Base-by-base conservation (phyloP, 441 rosid genomes). In the Corymbia calophylla region DNA sequence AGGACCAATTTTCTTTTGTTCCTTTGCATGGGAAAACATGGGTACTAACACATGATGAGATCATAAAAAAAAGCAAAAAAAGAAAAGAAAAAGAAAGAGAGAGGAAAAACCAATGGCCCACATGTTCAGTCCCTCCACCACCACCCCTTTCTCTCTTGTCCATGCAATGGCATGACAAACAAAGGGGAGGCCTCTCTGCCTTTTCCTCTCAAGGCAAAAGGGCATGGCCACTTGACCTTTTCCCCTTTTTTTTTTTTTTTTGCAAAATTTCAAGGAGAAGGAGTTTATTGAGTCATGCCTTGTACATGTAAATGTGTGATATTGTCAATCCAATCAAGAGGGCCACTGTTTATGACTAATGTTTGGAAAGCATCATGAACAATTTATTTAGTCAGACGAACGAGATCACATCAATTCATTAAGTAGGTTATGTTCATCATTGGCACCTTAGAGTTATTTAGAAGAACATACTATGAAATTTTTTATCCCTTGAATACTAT, bases 401-500 rank as follows among this genome's bases (percentile, higher is more conserved):
- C 5, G 5, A 64, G 21, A 64, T 2, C 73, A 64, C 73, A 7
- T 16, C 35, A 31, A 31, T 31, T 66, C 13, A 0, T 66, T 44
- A 44, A 39, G 10, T 2, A 23, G n/a, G 49, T 44, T 7, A 0
- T 23, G 3, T 47, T 23, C 18, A 0, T 44, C 23, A 25, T 39
- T 77, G 10, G 6, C 7, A 27, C 1, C 9, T 6, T 44, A 12
- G 12, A 39, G 8, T 19, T 73, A 73, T 23, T 73, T 39, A 19
- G 14, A 39, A 73, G 49, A 23, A 39, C 49, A 6, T 1, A 11
- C 0, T 6, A 19, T 6, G 15, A 35, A 1, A 19, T 23, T 25
- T 32, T 19, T 73, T 5, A 10, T 39, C 1, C 9, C 1, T 0
- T 0, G 1, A 39, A 19, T 19, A 39, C 14, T 35, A 17, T 35